Evolutionary conservation across 1,284 basidiomycete genomes (phyloP).

Genomic region (Leccinum insigne): DNA sequence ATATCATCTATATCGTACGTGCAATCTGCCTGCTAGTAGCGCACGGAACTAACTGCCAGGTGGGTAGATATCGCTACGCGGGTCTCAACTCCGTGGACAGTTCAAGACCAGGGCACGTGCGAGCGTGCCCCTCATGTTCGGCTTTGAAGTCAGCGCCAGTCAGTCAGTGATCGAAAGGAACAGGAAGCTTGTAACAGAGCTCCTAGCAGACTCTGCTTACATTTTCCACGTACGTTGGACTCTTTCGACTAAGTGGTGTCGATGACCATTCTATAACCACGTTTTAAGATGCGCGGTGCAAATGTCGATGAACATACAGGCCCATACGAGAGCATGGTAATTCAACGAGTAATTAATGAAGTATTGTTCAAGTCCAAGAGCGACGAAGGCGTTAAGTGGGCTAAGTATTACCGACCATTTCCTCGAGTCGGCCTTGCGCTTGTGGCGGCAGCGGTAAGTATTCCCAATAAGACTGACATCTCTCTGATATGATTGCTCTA

Average conservation of each 20-base stretch:
- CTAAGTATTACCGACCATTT: not conserved
- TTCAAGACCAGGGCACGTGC: not conserved
- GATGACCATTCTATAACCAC: not conserved
- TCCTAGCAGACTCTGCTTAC: not conserved
- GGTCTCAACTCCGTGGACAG: not conserved
- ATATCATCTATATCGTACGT: not conserved
- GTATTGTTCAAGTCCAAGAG: not conserved
- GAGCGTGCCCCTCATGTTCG: not conserved
- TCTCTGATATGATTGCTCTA: not conserved
- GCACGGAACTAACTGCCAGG: not conserved
- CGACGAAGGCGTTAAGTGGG: not conserved
- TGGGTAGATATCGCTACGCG: not conserved
- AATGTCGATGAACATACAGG: not conserved
- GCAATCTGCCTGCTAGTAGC: not conserved
- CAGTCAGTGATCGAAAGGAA: not conserved
- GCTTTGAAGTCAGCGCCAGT: not conserved
- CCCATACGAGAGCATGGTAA: not conserved
- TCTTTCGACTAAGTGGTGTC: not conserved
- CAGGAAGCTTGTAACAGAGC: not conserved
- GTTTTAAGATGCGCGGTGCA: not conserved
- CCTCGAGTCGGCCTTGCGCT: not conserved
- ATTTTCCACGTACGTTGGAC: not conserved
- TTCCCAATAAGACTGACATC: not conserved
- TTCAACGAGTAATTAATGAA: not conserved
- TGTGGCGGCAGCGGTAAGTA: not conserved